Base-by-base conservation (phyloP, 1,284 basidiomycete species). In the Bjerkandera adusta region DNA sequence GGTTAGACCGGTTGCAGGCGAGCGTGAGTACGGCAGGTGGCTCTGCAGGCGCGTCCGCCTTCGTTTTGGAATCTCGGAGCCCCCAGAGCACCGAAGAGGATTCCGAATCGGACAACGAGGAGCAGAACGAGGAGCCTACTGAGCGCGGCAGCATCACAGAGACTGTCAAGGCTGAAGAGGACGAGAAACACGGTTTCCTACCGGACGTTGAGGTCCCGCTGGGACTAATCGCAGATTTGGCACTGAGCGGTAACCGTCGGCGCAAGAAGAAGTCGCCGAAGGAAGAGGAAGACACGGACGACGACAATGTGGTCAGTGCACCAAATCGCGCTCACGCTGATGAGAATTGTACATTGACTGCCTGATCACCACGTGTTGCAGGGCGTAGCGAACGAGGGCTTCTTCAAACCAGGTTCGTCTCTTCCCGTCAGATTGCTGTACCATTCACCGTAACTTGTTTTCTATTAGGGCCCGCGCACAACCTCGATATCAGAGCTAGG, bases 331-430 rank as follows among this genome's bases (percentile, higher is more conserved):
- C 26, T 12, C 24, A 12, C 27, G 4, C 15, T 36, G 43, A 36
- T 36, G 26, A 26, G 24, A 45, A 36, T 45, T 25, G 22, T 27
- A 15, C 22, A 13, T 26, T 6, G 29, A 15, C 34, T 10, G 35
- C 12, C 18, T 25, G 25, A 39, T 18, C 20, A 39, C 25, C 35
- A 3, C 16, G 5, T 13, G 22, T 24, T 45, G 12, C 42, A 65
- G 66, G 85, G 90, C 16, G 82, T 92, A 29, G 90, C 90, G 24
- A 90, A 87, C 58, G 83, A 83, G 62, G 80, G 76, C 43, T 93
- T 88, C 63, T 93, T 92, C 71, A 75, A 80, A 70, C 87, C 88
- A 25, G 88, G 86, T 75, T 59, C 53, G 67, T 64, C 6, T 33
- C 10, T 36, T 18, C 20, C n/a, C n/a, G n/a, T n/a, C 39, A 27